Conservation (phyloP, 148 eudicot genomes). For the Nyssa sinensis region DNA sequence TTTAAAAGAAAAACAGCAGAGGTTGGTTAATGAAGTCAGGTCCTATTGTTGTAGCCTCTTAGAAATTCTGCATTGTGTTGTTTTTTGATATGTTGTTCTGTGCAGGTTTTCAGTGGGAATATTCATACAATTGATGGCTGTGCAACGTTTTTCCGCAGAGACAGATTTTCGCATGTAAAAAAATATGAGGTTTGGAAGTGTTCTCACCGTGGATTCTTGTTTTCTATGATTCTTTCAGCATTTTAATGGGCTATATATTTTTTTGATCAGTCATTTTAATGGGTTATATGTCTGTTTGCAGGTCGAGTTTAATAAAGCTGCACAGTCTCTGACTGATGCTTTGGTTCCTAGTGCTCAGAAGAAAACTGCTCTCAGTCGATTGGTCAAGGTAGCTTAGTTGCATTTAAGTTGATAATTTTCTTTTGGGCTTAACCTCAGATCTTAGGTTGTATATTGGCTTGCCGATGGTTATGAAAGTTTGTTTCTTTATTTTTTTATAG, state of each 20-base stretch:
- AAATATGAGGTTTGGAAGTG: slow-evolving; percentile 80
- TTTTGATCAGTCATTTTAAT: no score
- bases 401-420: neutral
- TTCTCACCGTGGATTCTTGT: neutral
- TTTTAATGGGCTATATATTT: neutral
- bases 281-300: slow-evolving; percentile 19
- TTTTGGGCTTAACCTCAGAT: neutral
- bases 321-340: slow-evolving; percentile 96
- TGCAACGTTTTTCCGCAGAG: slow-evolving; percentile 99
- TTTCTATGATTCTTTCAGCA: slow-evolving; percentile 8
- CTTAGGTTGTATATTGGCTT: neutral
- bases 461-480: neutral
- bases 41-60: neutral
- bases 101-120: slow-evolving; percentile 59
- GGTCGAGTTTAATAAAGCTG: slow-evolving; percentile 99
- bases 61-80: neutral
- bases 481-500: slow-evolving; percentile 34
- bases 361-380: slow-evolving; percentile 76
- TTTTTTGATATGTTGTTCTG: neutral
- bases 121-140: slow-evolving; percentile 78
- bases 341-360: slow-evolving; percentile 80
- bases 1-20: slow-evolving; percentile 89
- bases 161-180: slow-evolving; percentile 92
- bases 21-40: slow-evolving; percentile 42
- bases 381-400: slow-evolving; percentile 67